Conservation (phyloP, 129 eudicot species). For the Artemisia argyi region DNA sequence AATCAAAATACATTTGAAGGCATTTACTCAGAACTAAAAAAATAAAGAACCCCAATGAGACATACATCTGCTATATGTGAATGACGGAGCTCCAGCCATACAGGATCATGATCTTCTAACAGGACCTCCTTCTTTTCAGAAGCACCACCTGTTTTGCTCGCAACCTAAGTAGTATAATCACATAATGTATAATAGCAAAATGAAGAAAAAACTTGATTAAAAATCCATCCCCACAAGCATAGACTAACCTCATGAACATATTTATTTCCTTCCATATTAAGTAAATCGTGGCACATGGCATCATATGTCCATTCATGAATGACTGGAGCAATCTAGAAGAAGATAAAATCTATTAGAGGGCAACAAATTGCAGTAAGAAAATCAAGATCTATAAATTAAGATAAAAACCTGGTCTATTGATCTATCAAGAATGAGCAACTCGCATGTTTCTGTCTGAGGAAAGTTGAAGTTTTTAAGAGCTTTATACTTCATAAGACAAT, state of each 20-base stretch:
- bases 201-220: constrained; percentile 15
- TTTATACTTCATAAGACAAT: constrained; percentile 74
- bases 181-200: constrained; percentile 33
- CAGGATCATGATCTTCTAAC: constrained; percentile 94
- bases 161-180: constrained; percentile 61
- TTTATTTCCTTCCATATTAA: constrained; percentile 86
- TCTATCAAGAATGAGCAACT: constrained; percentile 85
- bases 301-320: constrained; percentile 99
- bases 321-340: constrained; percentile 77
- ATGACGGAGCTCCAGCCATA: constrained; percentile 98
- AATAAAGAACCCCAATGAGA: neutral
- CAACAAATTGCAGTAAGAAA: neutral
- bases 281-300: constrained; percentile 96
- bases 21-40: neutral
- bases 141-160: constrained; percentile 75
- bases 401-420: constrained; percentile 80
- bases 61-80: constrained; percentile 97
- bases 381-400: neutral
- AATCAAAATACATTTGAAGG: constrained; percentile 23
- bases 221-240: constrained; percentile 18
- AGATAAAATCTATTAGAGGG: constrained; percentile 11
- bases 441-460: constrained; percentile 94
- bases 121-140: constrained; percentile 95
- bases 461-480: constrained; percentile 58
- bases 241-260: constrained; percentile 83